Conservation (phyloP, 2,329 filamentous ascomycete genomes). For the Penicillium palitans region DNA sequence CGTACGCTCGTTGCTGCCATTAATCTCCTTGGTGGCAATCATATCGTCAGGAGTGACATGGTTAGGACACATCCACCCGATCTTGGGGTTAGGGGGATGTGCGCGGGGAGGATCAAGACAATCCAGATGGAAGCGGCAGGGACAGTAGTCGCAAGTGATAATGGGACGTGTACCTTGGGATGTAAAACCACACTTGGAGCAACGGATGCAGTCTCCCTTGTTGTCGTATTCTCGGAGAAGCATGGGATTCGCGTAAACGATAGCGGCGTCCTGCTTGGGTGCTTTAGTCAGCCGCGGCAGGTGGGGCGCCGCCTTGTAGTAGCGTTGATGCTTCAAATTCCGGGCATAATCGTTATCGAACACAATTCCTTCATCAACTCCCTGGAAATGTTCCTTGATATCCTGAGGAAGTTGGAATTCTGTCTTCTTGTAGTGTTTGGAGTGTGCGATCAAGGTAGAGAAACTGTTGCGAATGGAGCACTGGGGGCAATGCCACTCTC, state of each 20-base stretch:
- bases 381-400: slow-evolving; percentile 75
- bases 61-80: slow-evolving; percentile 83
- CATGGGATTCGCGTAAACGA: slow-evolving; percentile 32
- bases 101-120: slow-evolving; percentile 84
- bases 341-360: slow-evolving; percentile 56
- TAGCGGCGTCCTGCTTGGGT: slow-evolving; percentile 11
- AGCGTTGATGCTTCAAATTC: slow-evolving; percentile 15
- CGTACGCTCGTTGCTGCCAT: slow-evolving; percentile 48
- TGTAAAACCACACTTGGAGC: slow-evolving; percentile 70
- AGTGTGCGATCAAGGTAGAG: slow-evolving; percentile 62
- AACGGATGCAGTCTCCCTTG: slow-evolving; percentile 75
- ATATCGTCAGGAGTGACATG: slow-evolving; percentile 75
- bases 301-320: slow-evolving; percentile 25
- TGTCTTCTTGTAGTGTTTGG: slow-evolving; percentile 69
- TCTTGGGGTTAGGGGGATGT: slow-evolving; percentile 69
- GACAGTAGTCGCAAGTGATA: slow-evolving; percentile 82
- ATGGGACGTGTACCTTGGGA: slow-evolving; percentile 68
- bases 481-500: slow-evolving; percentile 79
- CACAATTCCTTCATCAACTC: slow-evolving; percentile 74
- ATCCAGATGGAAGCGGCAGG: slow-evolving; percentile 85
- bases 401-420: slow-evolving; percentile 71
- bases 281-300: slow-evolving; percentile 28
- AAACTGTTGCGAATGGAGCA: slow-evolving; percentile 57
- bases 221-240: slow-evolving; percentile 61
- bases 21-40: slow-evolving; percentile 52